Base-by-base conservation (phyloP, 2,329 filamentous ascomycete species). In the Meredithiella fracta region DNA sequence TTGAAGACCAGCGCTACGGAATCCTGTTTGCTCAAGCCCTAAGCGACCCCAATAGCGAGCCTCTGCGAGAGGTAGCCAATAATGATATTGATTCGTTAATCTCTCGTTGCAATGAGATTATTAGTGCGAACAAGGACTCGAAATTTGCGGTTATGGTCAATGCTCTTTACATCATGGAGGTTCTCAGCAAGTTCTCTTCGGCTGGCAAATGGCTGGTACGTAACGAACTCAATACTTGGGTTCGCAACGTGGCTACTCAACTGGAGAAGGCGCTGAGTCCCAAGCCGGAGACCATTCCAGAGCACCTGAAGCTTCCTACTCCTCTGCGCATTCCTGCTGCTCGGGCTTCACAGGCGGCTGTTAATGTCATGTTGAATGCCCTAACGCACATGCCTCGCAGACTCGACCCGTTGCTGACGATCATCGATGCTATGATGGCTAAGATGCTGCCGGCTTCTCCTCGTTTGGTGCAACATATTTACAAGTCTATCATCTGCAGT, bases 11-110 rank as follows among this genome's bases (percentile, higher is more conserved):
- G 63, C 85, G 82, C 59, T 94, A 94, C 63, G 92, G 94, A 2
- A 82, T 92, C 15, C 87, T 98, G 67, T 81, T 98, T 60, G 86
- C 88, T 0, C 92, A 98, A 66, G 80, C 94, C 14, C 75, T 98
- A 22, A 76, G 79, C 2, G 80, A 94, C 63, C 73, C 80, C 0
- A 82, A 85, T 15, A 94, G 89, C 65, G 78, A 75, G 26, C 74
- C 83, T 1, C 70, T 98, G 47, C 78, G 92, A 53, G 82, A 86
- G 51, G 80, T 83, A 38, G 82, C 92, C 6, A 78, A 83, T 55
- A 77, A 79, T 17, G 85, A 91, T 60, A 76, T 88, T 1, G 81
- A 89, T 51, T 77, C 74, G 0, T 77, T 98, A 56, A 76, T 89
- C 60, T 76, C 78, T 51, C 76, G 78, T 47, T 84, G 80, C 61